These are phyloP conservation scores for Salix koriyanagi DNA, from an alignment of 345 rosid genomes.

Conservation along the genomic window DNA sequence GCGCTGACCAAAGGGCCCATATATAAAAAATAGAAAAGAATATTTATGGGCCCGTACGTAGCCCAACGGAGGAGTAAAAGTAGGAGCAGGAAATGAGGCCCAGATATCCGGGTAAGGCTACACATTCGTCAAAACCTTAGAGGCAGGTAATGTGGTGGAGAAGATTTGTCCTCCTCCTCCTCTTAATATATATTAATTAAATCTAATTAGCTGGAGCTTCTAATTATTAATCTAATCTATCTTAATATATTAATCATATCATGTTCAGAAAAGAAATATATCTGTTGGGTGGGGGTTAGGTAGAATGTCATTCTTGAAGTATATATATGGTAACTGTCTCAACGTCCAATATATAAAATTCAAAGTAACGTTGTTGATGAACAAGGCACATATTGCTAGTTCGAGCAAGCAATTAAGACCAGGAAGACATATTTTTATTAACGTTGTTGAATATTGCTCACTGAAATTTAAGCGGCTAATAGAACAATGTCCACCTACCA, in stretches of 20 bases:
- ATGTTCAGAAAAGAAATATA: not conserved
- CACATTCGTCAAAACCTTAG: too few species aligned
- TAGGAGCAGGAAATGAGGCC: too few species aligned
- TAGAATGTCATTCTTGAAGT: conserved; percentile 6
- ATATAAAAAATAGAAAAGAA: too few species aligned
- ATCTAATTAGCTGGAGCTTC: not conserved
- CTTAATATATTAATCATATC: not conserved
- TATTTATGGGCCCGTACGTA: too few species aligned
- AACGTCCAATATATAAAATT: not conserved
- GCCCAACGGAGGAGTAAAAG: too few species aligned
- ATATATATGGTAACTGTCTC: conserved; percentile 5
- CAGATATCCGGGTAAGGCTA: too few species aligned
- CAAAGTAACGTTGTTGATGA: not conserved
- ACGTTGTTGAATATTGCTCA: not conserved
- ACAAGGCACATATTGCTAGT: not conserved
- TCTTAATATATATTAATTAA: too few species aligned
- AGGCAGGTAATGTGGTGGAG: too few species aligned
- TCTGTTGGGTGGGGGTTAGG: not conserved
- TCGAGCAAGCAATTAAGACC: conserved; percentile 1
- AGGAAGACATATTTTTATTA: too few species aligned
- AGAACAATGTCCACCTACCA: conserved; percentile 1
- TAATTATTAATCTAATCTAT: not conserved
- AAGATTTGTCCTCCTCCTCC: too few species aligned
- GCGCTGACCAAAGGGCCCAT: too few species aligned
- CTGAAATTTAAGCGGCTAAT: conserved; percentile 1